Evolutionary conservation across 768 basidiomycete genomes (phyloP), one percentile per base, ranked within the genome.

Genomic region (Galerina sulciceps): DNA sequence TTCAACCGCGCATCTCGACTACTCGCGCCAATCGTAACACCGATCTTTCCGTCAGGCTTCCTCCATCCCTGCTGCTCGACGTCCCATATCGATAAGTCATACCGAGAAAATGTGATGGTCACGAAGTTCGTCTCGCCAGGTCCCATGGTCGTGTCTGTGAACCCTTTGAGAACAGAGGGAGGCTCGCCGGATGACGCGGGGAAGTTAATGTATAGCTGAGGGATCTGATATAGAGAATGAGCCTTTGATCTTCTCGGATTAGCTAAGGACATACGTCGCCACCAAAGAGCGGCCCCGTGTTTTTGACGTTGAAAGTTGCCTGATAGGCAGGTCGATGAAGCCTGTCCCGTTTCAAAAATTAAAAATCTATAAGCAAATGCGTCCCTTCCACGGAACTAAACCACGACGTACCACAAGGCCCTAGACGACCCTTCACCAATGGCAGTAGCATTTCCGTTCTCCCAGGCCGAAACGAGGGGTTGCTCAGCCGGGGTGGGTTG

Each of bases 41-140:
- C 74, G 65, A 90, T 86, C 41, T 68, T 77, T 1, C 91, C 92
- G 1, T 72, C 65, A 1, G 93, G 91, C 62, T 82, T 84, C 60
- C 77, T 76, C 92, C 93, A 94, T 2, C 88, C 85, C 71, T 94
- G 93, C 22, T 78, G 76, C 10, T 72, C 81, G 1, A 81, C 83
- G 70, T 94, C 90, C 93, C 91, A 94, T 54, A 91, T 80, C 18
- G 85, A 88, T 64, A 91, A 65, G 62, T 90, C 87, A 64, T 90
- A 86, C 36, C 88, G 78, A 13, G 89, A 86, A 34, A 93, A 75
- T 8, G 77, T 80, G 63, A 93, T 79, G 6, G 75, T 79, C 1
- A 86, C 84, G 8, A 60, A 69, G 57, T 69, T 69, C 22, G 68
- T 79, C 66, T 86, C 69, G 1, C 83, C 83, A 1, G 85, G 79